Evolutionary conservation across 208 protist species (phyloP), one percentile per base, ranked within the genome.

Genomic region (Trypanosoma caninum): DNA sequence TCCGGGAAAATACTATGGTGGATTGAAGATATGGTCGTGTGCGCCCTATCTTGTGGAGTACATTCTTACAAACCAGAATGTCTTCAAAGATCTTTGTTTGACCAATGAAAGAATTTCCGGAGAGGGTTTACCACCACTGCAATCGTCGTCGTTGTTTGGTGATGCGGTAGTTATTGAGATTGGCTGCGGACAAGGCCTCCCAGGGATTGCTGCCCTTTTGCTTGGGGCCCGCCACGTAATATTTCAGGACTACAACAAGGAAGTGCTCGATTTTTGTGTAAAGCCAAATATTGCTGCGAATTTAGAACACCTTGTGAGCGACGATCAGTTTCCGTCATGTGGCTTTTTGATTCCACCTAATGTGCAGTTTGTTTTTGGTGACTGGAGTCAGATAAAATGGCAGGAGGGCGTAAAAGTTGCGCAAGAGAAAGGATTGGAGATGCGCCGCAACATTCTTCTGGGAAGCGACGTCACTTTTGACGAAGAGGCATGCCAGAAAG

Each of bases 1-100:
- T 58, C 82, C 87, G 1, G 89, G 89, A 3, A 72, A 67, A 27
- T 95, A 95, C 69, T 93, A 93, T 62, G 89, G 89, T 16, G 85
- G 89, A 2, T 74, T 95, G 3, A 95, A 91, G 53, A 82, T 95
- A 38, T 95, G 89, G 86, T 95, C 89, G 28, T 95, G 89, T 65
- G 85, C 89, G 13, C 51, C 71, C 28, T 88, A 87, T 69, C 71
- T 95, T 16, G 53, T 70, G 42, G 57, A 57, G 33, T 71, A 71
- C 35, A 71, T 71, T 33, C 63, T 59, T 46, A 47, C 56, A 30
- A 78, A 89, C 59, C 62, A 53, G 4, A 42, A 22, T n/a, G 41
- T 67, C 6, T 84, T 74, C 45, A 51, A 37, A 14, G 20, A 51
- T 45, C 58, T 64, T 13, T 61, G 74, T 33, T 18, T 23, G 31